Conservation (phyloP, 306 rosid genomes). For the Amphicarpaea edgeworthii region DNA sequence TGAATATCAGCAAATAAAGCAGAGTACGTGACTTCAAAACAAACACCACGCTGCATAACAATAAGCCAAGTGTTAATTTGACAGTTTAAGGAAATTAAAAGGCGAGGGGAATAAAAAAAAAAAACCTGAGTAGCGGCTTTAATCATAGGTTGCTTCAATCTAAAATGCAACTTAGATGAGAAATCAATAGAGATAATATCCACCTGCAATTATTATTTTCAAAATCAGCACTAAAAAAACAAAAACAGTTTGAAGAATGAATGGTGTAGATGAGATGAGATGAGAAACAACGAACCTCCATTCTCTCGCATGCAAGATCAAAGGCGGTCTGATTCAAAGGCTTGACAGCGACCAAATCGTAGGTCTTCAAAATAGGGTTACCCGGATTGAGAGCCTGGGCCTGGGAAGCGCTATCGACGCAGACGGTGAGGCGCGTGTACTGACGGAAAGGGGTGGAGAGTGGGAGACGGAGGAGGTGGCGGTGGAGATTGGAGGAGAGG, state of each 20-base stretch:
- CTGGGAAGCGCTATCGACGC: constrained; percentile 53
- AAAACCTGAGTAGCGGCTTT: constrained; percentile 76
- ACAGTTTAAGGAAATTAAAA: not conserved
- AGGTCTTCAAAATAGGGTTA: constrained; percentile 82
- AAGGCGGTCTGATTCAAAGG: constrained; percentile 71
- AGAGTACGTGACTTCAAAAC: constrained; percentile 76
- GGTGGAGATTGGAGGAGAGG: constrained; percentile 75
- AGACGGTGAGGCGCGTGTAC: constrained; percentile 87
- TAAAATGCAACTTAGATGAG: constrained; percentile 68
- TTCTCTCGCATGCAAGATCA: constrained; percentile 76
- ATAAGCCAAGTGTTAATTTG: constrained; percentile 30
- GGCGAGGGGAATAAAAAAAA: not conserved
- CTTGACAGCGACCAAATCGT: constrained; percentile 77
- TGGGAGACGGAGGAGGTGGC: constrained; percentile 66
- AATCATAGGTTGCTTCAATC: constrained; percentile 75
- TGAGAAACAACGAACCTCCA: constrained; percentile 62
- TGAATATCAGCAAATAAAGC: constrained; percentile 61
- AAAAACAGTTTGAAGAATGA: not conserved
- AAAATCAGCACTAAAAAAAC: not conserved
- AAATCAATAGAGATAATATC: constrained; percentile 85
- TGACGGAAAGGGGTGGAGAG: constrained; percentile 77
- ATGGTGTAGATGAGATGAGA: not conserved
- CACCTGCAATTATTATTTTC: constrained; percentile 56
- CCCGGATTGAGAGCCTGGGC: constrained; percentile 72
- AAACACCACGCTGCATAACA: constrained; percentile 73